Conservation (phyloP, 1,284 basidiomycete genomes). For the Rhodotorula mucilaginosa region DNA sequence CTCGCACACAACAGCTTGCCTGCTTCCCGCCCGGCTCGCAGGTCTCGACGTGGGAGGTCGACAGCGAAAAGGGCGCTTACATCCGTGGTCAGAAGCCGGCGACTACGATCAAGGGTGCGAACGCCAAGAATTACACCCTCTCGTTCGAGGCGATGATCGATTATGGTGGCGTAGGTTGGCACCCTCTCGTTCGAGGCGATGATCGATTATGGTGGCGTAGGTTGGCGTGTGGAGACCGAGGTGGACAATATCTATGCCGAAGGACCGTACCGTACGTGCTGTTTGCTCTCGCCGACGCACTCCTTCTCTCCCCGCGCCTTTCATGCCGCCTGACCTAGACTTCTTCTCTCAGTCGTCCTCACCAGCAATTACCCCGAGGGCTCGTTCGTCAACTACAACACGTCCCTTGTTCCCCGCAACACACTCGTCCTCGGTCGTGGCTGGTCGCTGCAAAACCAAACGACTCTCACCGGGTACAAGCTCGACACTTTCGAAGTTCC, state of each 20-base stretch:
- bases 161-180: conserved; percentile 8
- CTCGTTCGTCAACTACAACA: conserved; percentile 13
- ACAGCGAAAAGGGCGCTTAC: conserved; percentile 7
- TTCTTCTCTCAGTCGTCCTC: conserved; percentile 5
- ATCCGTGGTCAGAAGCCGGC: conserved; percentile 19
- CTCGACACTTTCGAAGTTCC: conserved; percentile 6
- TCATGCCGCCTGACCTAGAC: neutral
- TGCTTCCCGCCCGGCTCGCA: conserved; percentile 15
- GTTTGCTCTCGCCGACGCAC: neutral
- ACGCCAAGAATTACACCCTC: conserved; percentile 17
- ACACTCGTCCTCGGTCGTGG: conserved; percentile 16
- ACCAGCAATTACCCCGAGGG: conserved; percentile 10
- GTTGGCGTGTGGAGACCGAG: conserved; percentile 8
- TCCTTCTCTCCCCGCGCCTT: neutral
- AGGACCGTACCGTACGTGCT: neutral
- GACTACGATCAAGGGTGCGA: conserved; percentile 13
- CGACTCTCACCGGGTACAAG: conserved; percentile 6
- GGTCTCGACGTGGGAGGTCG: conserved; percentile 14
- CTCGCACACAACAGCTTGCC: conserved; percentile 8
- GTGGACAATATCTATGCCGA: conserved; percentile 12
- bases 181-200: conserved; percentile 21
- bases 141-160: conserved; percentile 24
- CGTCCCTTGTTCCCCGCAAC: conserved; percentile 16
- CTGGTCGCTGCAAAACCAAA: conserved; percentile 14
- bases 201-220: conserved; percentile 10